phyloP scores from a whole-genome alignment of 2,329 filamentous ascomycete genomes.

The Aurifilum marmelostoma region DNA sequence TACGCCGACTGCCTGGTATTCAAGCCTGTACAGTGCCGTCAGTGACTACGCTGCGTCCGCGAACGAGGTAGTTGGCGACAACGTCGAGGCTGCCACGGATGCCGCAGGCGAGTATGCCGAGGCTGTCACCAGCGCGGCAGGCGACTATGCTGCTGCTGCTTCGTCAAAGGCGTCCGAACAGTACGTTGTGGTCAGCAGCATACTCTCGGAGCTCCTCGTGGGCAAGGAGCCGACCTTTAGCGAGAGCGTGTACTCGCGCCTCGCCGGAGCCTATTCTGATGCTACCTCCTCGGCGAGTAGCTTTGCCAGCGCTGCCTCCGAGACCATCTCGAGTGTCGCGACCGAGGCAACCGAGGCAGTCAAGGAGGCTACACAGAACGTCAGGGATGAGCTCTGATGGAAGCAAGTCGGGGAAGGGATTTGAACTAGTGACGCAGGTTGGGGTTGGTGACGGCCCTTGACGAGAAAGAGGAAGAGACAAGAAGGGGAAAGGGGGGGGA shows the following conservation, averaged over 20 bases:
- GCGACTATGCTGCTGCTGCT: conserved; percentile 63
- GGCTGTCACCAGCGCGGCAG: conserved; percentile 55
- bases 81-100: conserved; percentile 42
- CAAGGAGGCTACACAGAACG: conserved; percentile 42
- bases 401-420: background rate
- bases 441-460: conserved; percentile 1
- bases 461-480: no score
- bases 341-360: conserved; percentile 48
- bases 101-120: conserved; percentile 60
- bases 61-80: conserved; percentile 47
- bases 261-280: conserved; percentile 73
- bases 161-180: conserved; percentile 64
- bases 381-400: conserved; percentile 47
- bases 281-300: conserved; percentile 60
- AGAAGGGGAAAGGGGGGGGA: no score
- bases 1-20: conserved; percentile 60
- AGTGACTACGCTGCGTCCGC: conserved; percentile 62
- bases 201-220: conserved; percentile 75
- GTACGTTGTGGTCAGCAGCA: conserved; percentile 69
- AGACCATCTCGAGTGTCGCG: conserved; percentile 40
- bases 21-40: conserved; percentile 48
- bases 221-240: conserved; percentile 82
- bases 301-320: conserved; percentile 41
- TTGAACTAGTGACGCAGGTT: background rate
- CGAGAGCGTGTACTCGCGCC: conserved; percentile 74